Conservation (phyloP, 1,284 basidiomycete genomes). For the Porodaedalea pini region DNA sequence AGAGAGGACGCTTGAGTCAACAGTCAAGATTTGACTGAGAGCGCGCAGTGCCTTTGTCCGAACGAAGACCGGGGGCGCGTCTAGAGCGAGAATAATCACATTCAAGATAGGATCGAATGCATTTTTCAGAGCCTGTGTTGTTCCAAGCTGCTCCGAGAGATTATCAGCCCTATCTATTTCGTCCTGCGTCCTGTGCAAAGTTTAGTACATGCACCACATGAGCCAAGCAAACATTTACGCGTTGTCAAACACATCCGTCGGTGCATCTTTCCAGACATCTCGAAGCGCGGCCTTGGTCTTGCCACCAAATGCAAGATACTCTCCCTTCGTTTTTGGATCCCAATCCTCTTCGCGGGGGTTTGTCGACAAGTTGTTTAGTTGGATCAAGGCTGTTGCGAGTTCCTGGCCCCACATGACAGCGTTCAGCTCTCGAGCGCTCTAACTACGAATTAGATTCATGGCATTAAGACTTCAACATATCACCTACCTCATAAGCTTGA, state of each 20-base stretch:
- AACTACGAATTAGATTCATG: neutral
- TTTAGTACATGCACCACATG: neutral
- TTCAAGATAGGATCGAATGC: slow-evolving; percentile 80
- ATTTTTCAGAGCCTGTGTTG: slow-evolving; percentile 66
- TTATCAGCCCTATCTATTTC: slow-evolving; percentile 63
- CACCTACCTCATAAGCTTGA: slow-evolving; percentile 69
- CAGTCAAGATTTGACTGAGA: slow-evolving; percentile 79
- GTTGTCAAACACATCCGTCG: slow-evolving; percentile 69
- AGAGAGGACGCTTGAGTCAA: slow-evolving; percentile 79
- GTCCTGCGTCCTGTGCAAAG: slow-evolving; percentile 46
- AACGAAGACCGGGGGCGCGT: slow-evolving; percentile 80
- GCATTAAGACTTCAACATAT: neutral
- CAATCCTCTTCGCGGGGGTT: slow-evolving; percentile 31
- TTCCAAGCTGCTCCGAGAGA: slow-evolving; percentile 72
- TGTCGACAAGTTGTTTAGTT: slow-evolving; percentile 46
- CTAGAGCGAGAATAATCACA: slow-evolving; percentile 71
- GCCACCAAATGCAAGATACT: slow-evolving; percentile 45
- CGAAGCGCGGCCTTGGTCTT: slow-evolving; percentile 59
- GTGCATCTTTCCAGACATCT: slow-evolving; percentile 63
- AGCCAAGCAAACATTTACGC: slow-evolving; percentile 44
- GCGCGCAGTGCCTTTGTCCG: slow-evolving; percentile 88
- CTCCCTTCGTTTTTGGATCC: slow-evolving; percentile 30
- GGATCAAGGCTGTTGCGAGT: slow-evolving; percentile 56
- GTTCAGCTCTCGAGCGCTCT: slow-evolving; percentile 77
- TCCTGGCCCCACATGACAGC: slow-evolving; percentile 74